Evolutionary conservation across 495 filamentous ascomycete genomes (phyloP).

Genomic region (Xylaria flabelliformis): DNA sequence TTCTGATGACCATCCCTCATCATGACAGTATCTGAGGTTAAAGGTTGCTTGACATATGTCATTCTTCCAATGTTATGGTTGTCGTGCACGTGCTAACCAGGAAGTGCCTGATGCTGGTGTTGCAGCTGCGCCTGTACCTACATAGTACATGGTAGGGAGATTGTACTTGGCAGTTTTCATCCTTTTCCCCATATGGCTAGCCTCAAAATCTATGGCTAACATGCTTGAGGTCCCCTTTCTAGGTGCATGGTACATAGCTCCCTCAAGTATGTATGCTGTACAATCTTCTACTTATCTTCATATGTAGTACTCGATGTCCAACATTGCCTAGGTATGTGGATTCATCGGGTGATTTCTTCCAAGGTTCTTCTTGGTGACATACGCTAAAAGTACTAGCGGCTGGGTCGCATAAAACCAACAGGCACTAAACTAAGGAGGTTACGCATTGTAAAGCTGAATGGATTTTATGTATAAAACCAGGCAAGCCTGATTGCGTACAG

Average conservation of each 20-base stretch:
- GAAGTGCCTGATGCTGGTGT: background rate
- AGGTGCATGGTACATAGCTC: background rate
- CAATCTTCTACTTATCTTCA: background rate
- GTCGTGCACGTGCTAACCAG: conserved; percentile 21
- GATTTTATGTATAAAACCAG: background rate
- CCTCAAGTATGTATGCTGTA: background rate
- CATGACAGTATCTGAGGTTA: background rate
- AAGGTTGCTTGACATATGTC: background rate
- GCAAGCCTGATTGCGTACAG: too few species aligned
- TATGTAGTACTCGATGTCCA: background rate
- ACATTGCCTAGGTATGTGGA: background rate
- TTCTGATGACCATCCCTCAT: background rate
- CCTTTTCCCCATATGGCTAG: conserved; percentile 6
- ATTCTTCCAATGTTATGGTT: conserved; percentile 9
- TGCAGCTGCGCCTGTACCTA: conserved; percentile 6
- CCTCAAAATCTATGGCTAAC: background rate
- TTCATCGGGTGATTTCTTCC: background rate
- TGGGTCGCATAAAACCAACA: conserved; percentile 2
- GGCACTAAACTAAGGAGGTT: background rate
- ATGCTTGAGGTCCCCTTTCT: background rate
- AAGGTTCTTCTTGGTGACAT: background rate
- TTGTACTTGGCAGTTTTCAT: background rate
- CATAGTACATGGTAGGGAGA: background rate
- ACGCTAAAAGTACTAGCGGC: background rate
- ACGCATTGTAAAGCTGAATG: background rate